Percentiles rank a stretch among this genome's conserved stretches.
Conservation (phyloP, 768 basidiomycete species). For the Leucosporidium scottii region DNA sequence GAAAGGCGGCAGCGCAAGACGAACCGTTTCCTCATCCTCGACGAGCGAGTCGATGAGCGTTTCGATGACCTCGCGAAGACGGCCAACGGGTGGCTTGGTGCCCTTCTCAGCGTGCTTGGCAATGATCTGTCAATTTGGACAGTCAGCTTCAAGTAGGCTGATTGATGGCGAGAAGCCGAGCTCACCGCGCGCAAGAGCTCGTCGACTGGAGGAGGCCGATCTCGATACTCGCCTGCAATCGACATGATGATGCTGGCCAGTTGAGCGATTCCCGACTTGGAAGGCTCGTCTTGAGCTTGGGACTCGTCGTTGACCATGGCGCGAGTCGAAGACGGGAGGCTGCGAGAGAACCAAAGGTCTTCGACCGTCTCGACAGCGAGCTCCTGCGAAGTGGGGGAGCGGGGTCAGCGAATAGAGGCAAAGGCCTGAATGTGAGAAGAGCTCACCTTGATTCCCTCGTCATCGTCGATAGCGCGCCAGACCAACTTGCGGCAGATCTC, state of each 20-base stretch:
- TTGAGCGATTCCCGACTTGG: neutral
- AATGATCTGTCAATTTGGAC: too few relatives aligned
- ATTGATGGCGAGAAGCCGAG: neutral
- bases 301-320: neutral
- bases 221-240: conserved; percentile 71
- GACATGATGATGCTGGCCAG: conserved; percentile 62
- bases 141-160: too few relatives aligned
- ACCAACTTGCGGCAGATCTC: conserved; percentile 80
- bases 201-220: conserved; percentile 75
- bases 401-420: too few relatives aligned
- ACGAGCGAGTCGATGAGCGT: conserved; percentile 78
- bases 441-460: conserved; percentile 73
- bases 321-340: neutral
- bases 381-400: conserved; percentile 52
- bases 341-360: conserved; percentile 70
- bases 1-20: conserved; percentile 56
- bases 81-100: conserved; percentile 40
- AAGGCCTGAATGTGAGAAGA: too few relatives aligned
- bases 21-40: conserved; percentile 68
- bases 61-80: conserved; percentile 72
- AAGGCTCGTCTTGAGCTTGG: neutral
- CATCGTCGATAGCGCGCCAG: conserved; percentile 79
- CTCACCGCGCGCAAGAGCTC: conserved; percentile 64
- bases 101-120: conserved; percentile 55
- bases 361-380: conserved; percentile 82